Conservation (phyloP, 805 yeast species). For the Wickerhamiella occidentalis region DNA sequence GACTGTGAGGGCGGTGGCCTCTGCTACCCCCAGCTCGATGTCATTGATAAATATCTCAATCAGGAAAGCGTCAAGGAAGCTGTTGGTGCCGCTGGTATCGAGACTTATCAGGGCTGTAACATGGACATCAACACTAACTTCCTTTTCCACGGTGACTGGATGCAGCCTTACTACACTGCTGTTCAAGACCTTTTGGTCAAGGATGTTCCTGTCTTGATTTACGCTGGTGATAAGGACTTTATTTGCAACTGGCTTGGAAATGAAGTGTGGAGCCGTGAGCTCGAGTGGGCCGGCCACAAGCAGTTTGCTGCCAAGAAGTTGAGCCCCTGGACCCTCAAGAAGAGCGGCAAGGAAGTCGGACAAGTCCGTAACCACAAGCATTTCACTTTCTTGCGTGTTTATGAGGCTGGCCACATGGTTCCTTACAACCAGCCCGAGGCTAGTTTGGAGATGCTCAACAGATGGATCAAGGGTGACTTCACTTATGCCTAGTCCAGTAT, state of each 20-base stretch:
- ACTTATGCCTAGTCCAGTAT: constrained; percentile 1
- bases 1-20: constrained; percentile 49
- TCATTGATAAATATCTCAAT: constrained; percentile 67
- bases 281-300: constrained; percentile 53
- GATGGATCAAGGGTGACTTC: constrained; percentile 44
- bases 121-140: constrained; percentile 70
- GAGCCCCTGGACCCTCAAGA: constrained; percentile 29
- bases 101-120: constrained; percentile 36
- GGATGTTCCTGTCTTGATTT: constrained; percentile 70
- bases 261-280: constrained; percentile 62
- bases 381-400: constrained; percentile 73
- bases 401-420: constrained; percentile 93
- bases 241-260: constrained; percentile 97
- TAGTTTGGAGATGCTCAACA: constrained; percentile 69
- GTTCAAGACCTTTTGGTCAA: constrained; percentile 61
- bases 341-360: constrained; percentile 40
- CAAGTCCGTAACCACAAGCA: constrained; percentile 59
- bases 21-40: constrained; percentile 65
- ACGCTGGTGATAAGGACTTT: constrained; percentile 94
- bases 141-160: constrained; percentile 80
- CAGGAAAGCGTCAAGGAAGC: constrained; percentile 58
- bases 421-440: constrained; percentile 79
- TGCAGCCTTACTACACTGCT: constrained; percentile 71
- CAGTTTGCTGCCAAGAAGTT: constrained; percentile 37
- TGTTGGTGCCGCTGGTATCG: constrained; percentile 67